Conservation (phyloP, 176 grass and related monocot genomes). For the Secale cereale region DNA sequence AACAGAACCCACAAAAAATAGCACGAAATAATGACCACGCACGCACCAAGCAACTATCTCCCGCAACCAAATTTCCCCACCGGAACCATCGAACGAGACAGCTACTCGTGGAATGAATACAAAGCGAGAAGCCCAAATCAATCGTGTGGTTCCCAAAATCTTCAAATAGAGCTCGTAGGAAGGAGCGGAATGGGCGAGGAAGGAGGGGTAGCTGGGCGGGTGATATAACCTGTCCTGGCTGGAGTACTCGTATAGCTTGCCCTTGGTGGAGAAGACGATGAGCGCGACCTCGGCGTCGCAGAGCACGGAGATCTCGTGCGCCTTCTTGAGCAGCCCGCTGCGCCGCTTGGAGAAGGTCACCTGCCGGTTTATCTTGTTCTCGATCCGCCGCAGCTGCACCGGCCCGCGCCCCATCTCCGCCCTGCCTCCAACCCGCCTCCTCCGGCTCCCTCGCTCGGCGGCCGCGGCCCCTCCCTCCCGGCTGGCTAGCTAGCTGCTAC, state of each 20-base stretch:
- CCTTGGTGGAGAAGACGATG: constrained; percentile 90
- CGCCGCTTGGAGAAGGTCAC: constrained; percentile 92
- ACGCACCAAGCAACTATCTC: not conserved
- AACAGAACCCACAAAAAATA: constrained; percentile 2
- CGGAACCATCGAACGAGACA: not conserved
- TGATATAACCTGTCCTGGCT: constrained; percentile 26
- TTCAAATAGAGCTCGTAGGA: not conserved
- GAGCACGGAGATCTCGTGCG: constrained; percentile 93
- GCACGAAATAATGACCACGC: constrained; percentile 37
- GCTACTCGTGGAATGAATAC: not conserved
- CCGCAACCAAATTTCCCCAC: not conserved
- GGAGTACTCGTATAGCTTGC: constrained; percentile 88
- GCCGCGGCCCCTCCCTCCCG: not conserved
- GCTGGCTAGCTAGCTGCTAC: not conserved
- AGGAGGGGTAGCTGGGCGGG: not conserved
- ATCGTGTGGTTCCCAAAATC: not conserved
- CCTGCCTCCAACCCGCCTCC: not conserved
- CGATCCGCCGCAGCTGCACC: constrained; percentile 88
- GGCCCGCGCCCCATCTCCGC: constrained; percentile 79
- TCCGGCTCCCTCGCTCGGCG: not conserved
- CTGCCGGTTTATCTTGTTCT: constrained; percentile 97
- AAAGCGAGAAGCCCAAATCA: not conserved
- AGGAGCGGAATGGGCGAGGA: not conserved
- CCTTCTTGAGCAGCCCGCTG: constrained; percentile 91
- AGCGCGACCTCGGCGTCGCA: constrained; percentile 91